Evolutionary conservation across 2,329 filamentous ascomycete genomes (phyloP), one percentile per base, ranked within the genome.

Genomic region (Verticillium isaacii): DNA sequence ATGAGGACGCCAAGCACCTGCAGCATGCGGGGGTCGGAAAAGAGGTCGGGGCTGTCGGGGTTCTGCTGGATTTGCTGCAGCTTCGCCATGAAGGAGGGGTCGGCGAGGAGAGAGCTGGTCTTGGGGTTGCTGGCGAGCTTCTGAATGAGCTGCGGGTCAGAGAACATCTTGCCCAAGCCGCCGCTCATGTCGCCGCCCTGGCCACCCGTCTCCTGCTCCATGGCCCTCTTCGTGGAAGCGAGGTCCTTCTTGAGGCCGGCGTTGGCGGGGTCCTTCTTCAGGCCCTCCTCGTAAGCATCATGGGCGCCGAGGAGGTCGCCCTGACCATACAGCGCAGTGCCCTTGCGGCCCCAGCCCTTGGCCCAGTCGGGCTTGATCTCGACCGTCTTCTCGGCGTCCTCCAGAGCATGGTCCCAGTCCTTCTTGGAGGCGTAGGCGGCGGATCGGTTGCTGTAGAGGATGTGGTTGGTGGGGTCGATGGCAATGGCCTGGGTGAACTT

Each of bases 311-410:
- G 81, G 25, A 98, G 83, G 74, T 99, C 92, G 59, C 93, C 92
- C 63, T 89, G 81, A 56, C 95, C 95, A 75, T 97, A 95, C 37
- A 93, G 83, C 61, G 95, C 95, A 66, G 93, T 89, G 67, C 94
- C 95, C 77, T 97, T 97, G 64, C 95, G 89, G 63, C 91, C 89
- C 90, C 92, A 97, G 67, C 95, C 95, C 80, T 98, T 98, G 63
- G 92, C 88, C 95, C 95, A 99, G 82, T 98, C 95, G 14, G 94
- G 90, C 83, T 99, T 98, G 75, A 99, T 82, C 78, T 96, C 87
- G 61, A 90, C 96, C 3, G 92, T 95, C 84, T 97, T 97, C 73
- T 89, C 89, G 62, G 95, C 95, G 82, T 99, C 95, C 66, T 90
- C 84, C 32, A 98, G 81, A 23, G 95, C 95, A 68, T 89, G 85